phyloP scores from a whole-genome alignment of 805 yeast species.

The Candida pseudoglaebosa region DNA sequence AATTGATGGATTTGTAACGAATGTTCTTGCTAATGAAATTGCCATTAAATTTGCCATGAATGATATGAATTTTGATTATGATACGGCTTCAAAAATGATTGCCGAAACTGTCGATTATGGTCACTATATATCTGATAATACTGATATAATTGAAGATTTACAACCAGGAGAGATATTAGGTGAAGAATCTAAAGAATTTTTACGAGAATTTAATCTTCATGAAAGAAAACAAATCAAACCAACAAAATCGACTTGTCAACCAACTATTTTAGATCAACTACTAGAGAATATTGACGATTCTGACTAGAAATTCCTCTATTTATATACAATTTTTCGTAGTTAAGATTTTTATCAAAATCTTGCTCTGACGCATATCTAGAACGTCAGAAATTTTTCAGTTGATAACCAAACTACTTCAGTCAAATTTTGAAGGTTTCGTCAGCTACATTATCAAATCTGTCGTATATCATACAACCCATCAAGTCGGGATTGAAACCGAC shows the following conservation, averaged over 20 bases:
- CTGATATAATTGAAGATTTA: constrained; percentile 27
- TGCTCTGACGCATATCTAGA: neutral
- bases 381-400: too few species aligned
- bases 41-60: constrained; percentile 47
- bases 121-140: constrained; percentile 25
- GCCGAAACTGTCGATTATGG: constrained; percentile 49
- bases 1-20: constrained; percentile 47
- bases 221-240: neutral
- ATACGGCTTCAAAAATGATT: constrained; percentile 45
- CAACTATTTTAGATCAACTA: neutral
- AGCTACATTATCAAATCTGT: neutral
- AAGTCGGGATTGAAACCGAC: constrained; percentile 15
- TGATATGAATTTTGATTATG: constrained; percentile 36
- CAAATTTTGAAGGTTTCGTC: neutral
- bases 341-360: neutral
- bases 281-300: neutral
- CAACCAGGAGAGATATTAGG: constrained; percentile 11
- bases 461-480: neutral
- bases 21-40: constrained; percentile 63
- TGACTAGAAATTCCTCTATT: neutral
- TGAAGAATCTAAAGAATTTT: constrained; percentile 9
- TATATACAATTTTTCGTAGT: too few species aligned
- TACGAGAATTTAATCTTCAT: constrained; percentile 6
- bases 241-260: neutral
- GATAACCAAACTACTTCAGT: too few species aligned